phyloP scores from a whole-genome alignment of 2,329 filamentous ascomycete genomes.

The Aspergillus puulaauensis region DNA sequence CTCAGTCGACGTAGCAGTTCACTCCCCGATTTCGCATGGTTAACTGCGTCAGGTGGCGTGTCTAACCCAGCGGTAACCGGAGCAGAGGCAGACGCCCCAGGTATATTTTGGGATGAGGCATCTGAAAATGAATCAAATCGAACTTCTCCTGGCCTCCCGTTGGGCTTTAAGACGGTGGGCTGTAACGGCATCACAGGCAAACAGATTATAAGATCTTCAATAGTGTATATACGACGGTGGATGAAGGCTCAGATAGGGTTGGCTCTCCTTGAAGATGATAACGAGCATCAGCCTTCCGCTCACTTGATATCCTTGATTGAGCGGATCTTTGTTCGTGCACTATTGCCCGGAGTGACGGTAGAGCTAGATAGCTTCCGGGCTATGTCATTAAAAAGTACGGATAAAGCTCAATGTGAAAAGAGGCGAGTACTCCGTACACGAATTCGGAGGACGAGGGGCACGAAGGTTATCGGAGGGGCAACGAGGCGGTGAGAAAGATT shows the following conservation, averaged over 20 bases:
- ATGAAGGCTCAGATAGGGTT: neutral
- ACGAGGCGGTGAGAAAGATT: slow-evolving; percentile 5
- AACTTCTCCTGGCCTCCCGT: slow-evolving; percentile 31
- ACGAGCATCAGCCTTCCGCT: slow-evolving; percentile 4
- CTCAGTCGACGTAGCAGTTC: slow-evolving; percentile 57
- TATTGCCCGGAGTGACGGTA: neutral
- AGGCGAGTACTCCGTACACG: neutral
- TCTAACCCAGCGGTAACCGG: slow-evolving; percentile 20
- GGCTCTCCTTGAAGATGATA: slow-evolving; percentile 5
- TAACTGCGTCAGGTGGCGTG: slow-evolving; percentile 44
- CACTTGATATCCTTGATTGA: neutral
- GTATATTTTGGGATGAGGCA: slow-evolving; percentile 27
- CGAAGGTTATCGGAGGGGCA: slow-evolving; percentile 4
- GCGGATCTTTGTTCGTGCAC: neutral
- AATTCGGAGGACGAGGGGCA: neutral
- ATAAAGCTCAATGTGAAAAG: neutral
- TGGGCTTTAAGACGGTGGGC: slow-evolving; percentile 25
- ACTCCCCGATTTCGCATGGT: slow-evolving; percentile 47
- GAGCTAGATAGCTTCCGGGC: slow-evolving; percentile 1
- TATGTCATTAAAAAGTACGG: slow-evolving; percentile 14
- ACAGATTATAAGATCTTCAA: neutral
- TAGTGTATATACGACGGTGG: neutral
- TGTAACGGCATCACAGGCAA: slow-evolving; percentile 25
- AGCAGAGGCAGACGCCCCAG: slow-evolving; percentile 20
- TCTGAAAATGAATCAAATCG: slow-evolving; percentile 29